phyloP scores from a whole-genome alignment of 148 eudicot species.

The Mesembryanthemum crystallinum region DNA sequence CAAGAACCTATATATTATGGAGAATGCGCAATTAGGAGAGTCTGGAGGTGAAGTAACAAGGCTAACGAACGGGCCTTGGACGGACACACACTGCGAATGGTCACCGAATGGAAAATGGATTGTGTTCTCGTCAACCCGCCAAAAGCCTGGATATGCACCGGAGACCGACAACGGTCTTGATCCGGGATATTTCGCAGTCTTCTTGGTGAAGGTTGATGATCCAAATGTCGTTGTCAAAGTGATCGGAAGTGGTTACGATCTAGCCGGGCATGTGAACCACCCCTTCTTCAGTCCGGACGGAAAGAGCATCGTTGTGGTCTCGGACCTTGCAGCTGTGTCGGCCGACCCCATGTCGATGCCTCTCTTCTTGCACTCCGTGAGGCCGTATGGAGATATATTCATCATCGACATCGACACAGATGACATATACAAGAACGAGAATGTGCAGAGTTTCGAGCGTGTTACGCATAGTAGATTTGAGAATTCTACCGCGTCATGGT shows the following conservation, averaged over 20 bases:
- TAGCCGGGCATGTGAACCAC: conserved; percentile 15
- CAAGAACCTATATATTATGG: conserved; percentile 20
- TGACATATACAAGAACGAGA: not conserved
- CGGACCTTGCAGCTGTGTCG: conserved; percentile 16
- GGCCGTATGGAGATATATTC: conserved; percentile 19
- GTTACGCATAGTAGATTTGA: conserved; percentile 23
- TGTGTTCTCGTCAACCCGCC: conserved; percentile 16
- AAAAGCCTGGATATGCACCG: not conserved
- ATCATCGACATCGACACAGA: conserved; percentile 6
- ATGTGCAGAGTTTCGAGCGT: not conserved
- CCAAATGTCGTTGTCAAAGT: conserved; percentile 3
- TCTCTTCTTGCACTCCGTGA: not conserved
- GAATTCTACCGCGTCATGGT: conserved; percentile 16
- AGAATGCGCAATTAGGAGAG: not conserved
- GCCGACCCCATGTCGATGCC: conserved; percentile 18
- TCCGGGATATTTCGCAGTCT: conserved; percentile 14
- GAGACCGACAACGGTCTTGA: conserved; percentile 5
- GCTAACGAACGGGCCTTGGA: conserved; percentile 16
- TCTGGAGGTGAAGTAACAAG: not conserved
- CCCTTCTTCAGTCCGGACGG: conserved; percentile 20
- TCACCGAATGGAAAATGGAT: conserved; percentile 7
- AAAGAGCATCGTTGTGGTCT: conserved; percentile 11
- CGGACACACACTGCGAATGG: conserved; percentile 20
- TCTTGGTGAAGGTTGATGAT: not conserved
- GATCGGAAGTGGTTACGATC: conserved; percentile 9